A percentile compares a stretch with the other conserved stretches of the same genome.
Conservation (phyloP, 495 filamentous ascomycete species). For the Usnea hakonensis region DNA sequence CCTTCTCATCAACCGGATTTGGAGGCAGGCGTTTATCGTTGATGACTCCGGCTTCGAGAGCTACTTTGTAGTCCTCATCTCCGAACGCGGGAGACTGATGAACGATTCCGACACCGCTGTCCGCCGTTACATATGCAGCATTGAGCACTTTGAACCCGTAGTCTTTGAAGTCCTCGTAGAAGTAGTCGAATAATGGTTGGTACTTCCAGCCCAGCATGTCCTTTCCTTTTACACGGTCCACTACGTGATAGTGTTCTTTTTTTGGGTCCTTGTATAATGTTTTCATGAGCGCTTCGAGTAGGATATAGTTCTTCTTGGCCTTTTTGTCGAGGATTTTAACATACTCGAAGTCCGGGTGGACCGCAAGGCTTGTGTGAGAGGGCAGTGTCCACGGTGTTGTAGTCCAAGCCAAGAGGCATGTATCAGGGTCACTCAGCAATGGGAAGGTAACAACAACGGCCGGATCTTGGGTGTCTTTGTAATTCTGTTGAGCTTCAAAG, state of each 20-base stretch:
- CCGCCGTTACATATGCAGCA: slow-evolving; percentile 82
- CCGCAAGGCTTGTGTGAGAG: slow-evolving; percentile 72
- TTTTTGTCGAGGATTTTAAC: slow-evolving; percentile 81
- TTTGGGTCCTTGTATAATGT: slow-evolving; percentile 95
- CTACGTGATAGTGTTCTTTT: slow-evolving; percentile 89
- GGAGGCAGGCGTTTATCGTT: slow-evolving; percentile 69
- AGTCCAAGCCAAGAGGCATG: slow-evolving; percentile 79
- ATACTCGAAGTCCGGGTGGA: slow-evolving; percentile 87
- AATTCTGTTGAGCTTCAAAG: slow-evolving; percentile 91
- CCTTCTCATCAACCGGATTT: slow-evolving; percentile 80
- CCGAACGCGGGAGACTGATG: slow-evolving; percentile 94
- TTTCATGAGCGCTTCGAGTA: slow-evolving; percentile 74
- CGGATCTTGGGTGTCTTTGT: slow-evolving; percentile 87
- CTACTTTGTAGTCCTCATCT: slow-evolving; percentile 92
- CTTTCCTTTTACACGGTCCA: slow-evolving; percentile 74
- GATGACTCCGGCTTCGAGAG: slow-evolving; percentile 69
- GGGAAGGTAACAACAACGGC: slow-evolving; percentile 89
- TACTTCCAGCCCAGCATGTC: slow-evolving; percentile 92
- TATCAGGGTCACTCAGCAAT: slow-evolving; percentile 64
- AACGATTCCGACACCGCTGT: slow-evolving; percentile 91
- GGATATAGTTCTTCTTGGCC: slow-evolving; percentile 76
- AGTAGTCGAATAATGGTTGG: slow-evolving; percentile 85
- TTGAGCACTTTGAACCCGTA: slow-evolving; percentile 77
- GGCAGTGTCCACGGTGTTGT: slow-evolving; percentile 97
- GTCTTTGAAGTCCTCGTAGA: slow-evolving; percentile 89